phyloP scores from a whole-genome alignment of 75 land plant genomes.

The Ceratopteris richardii region DNA sequence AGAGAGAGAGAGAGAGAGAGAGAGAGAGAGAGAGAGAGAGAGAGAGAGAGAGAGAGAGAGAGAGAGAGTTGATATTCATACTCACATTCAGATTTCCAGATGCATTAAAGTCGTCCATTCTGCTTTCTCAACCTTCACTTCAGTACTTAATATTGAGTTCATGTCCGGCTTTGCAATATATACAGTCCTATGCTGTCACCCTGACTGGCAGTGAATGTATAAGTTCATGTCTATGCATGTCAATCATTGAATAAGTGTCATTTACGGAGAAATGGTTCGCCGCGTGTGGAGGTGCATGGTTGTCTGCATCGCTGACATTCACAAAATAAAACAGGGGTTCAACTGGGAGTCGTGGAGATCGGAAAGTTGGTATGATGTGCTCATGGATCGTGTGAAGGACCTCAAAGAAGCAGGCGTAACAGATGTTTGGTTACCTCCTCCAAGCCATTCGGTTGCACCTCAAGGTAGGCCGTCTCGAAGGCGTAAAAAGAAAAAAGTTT shows the following conservation, averaged over 20 bases:
- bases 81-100: too few relatives aligned
- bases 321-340: slow-evolving; percentile 36
- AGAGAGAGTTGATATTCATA: too few relatives aligned
- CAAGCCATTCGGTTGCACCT: slow-evolving; percentile 48
- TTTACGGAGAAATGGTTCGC: background rate
- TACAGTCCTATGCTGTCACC: background rate
- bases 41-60: too few relatives aligned
- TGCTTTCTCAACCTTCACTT: too few relatives aligned
- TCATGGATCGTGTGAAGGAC: slow-evolving; percentile 26
- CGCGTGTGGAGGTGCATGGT: background rate
- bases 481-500: background rate
- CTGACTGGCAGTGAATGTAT: too few relatives aligned
- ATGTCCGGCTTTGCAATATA: background rate
- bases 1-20: too few relatives aligned
- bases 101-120: too few relatives aligned
- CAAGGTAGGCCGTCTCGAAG: slow-evolving; percentile 29
- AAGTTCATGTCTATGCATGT: too few relatives aligned
- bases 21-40: too few relatives aligned
- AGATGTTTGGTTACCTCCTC: slow-evolving; percentile 73
- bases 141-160: too few relatives aligned
- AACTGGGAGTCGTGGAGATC: slow-evolving; percentile 64
- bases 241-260: background rate
- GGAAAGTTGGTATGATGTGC: slow-evolving; percentile 53
- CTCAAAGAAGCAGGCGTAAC: slow-evolving; percentile 54
- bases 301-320: background rate